phyloP scores from a whole-genome alignment of 177 flowering plant genomes.

The Vitis hybrid region DNA sequence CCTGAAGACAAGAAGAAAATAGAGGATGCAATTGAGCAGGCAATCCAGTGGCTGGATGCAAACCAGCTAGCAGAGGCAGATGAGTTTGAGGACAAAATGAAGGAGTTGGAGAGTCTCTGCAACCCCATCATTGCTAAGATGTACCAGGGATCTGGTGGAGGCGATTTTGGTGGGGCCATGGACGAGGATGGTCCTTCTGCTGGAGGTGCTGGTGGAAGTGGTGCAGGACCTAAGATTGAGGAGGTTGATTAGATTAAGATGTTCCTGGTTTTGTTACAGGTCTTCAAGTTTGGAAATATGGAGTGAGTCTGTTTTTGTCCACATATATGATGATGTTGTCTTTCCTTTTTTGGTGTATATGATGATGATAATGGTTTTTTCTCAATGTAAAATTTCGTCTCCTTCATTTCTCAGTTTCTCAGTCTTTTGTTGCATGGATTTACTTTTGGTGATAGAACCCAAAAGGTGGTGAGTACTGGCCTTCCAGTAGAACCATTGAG shows the following conservation, averaged over 20 bases:
- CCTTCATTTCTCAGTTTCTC: too few relatives aligned
- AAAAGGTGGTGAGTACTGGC: too few relatives aligned
- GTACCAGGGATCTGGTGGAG: constrained; percentile 23
- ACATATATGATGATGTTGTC: too few relatives aligned
- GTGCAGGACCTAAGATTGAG: constrained; percentile 34
- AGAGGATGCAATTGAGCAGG: constrained; percentile 46
- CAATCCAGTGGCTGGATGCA: constrained; percentile 44
- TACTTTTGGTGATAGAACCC: too few relatives aligned
- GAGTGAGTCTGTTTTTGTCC: too few relatives aligned
- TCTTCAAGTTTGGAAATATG: too few relatives aligned
- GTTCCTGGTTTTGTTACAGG: background rate
- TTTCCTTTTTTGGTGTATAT: too few relatives aligned
- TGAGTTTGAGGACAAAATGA: constrained; percentile 46
- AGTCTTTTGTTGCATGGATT: too few relatives aligned
- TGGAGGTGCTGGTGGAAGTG: constrained; percentile 15
- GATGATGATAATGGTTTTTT: too few relatives aligned
- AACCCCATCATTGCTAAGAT: constrained; percentile 45
- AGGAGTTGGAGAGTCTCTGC: constrained; percentile 43
- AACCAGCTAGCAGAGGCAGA: constrained; percentile 46
- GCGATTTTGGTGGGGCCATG: constrained; percentile 22
- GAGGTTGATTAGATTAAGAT: constrained; percentile 21
- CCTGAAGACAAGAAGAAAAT: constrained; percentile 43
- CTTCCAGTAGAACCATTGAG: too few relatives aligned
- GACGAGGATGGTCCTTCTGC: constrained; percentile 23
- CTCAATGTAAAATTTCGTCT: too few relatives aligned